Base-by-base conservation (phyloP, 1,284 basidiomycete species). In the Stereum hirsutum region DNA sequence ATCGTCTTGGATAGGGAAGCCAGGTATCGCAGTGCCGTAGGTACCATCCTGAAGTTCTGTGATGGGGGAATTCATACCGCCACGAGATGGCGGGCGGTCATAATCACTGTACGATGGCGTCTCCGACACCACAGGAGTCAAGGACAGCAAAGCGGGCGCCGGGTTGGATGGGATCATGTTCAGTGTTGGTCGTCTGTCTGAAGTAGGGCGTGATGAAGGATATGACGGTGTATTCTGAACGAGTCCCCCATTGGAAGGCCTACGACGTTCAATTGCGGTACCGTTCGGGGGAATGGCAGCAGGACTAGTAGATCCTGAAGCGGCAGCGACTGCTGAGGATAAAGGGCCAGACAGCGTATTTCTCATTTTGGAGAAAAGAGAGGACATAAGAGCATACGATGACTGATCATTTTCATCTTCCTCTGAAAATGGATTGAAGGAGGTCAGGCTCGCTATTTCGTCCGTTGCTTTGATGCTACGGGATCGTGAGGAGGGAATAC, bases 381-480 rank as follows among this genome's bases (percentile, higher is more conserved):
- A 85, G 2, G 82, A 77, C 46, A 89, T 81, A 45, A 89, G 68
- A 2, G 83, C 78, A 57, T 87, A 88, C 11, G 84, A 86, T 6
- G 85, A 84, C 53, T 85, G 81, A 52, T 89, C 87, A 56, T 84
- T 75, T 59, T 89, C 87, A 57, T 89, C 87, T 59, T 89, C 87
- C 56, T 89, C 85, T 11, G 81, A 78, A 66, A 89, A 89, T 11
- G 87, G 86, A 57, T 89, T 89, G 68, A 82, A 87, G 39, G 83
- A 85, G 23, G 86, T 89, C 45, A 89, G 61, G 55, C 78, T 78
- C 35, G 72, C 72, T 35, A 81, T 69, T 64, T 85, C 84, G 58
- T 87, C 85, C 21, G 60, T 63, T 52, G 72, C 80, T 32, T 71
- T 71, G 56, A 69, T 79, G 60, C 75, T 80, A 49, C 78, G 72